phyloP scores from a whole-genome alignment of 768 basidiomycete genomes.

The Sarcodon aspratus region DNA sequence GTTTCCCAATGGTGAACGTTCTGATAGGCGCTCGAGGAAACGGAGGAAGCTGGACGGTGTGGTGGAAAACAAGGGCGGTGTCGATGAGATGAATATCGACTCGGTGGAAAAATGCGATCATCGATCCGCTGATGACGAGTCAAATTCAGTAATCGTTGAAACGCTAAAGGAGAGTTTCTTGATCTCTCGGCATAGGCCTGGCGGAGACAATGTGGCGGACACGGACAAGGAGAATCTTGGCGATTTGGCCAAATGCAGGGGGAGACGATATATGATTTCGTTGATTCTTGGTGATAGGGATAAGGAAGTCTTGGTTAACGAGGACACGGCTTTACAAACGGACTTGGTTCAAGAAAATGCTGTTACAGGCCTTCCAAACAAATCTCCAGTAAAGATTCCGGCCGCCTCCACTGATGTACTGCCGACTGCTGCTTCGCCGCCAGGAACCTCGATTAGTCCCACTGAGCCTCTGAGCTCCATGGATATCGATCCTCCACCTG shows the following conservation, averaged over 20 bases:
- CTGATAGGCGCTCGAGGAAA: conserved; percentile 8
- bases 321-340: background rate
- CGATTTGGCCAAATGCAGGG: conserved; percentile 1
- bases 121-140: conserved; percentile 3
- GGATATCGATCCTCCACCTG: too few species aligned
- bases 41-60: background rate
- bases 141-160: conserved; percentile 14
- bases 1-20: conserved; percentile 7
- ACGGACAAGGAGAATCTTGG: conserved; percentile 7
- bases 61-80: conserved; percentile 1
- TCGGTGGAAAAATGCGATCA: background rate
- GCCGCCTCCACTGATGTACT: too few species aligned
- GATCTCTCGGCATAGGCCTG: conserved; percentile 7
- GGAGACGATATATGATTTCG: conserved; percentile 8
- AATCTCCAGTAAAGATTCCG: too few species aligned
- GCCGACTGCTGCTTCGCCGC: too few species aligned
- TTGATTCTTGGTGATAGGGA: background rate
- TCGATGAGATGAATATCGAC: background rate
- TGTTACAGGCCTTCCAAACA: background rate
- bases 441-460: too few species aligned
- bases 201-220: conserved; percentile 5
- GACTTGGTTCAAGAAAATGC: too few species aligned
- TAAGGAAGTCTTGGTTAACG: too few species aligned
- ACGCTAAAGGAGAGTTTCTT: conserved; percentile 18
- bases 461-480: too few species aligned